phyloP scores from a whole-genome alignment of 176 grass and related monocot species.

The Zoysia pacifica region DNA sequence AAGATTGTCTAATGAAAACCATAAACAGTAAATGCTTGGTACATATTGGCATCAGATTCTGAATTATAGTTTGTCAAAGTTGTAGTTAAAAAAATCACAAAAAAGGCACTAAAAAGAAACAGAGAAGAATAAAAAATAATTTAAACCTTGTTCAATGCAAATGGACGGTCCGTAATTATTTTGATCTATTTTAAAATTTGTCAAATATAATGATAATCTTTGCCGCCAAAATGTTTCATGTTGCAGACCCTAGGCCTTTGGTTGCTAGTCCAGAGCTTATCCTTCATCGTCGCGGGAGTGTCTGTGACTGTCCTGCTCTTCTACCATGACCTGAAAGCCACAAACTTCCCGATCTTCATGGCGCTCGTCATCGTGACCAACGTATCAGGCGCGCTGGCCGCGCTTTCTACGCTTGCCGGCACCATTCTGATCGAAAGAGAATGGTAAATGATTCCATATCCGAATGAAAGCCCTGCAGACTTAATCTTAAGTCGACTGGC shows the following conservation, averaged over 20 bases:
- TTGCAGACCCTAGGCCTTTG: slow-evolving; percentile 66
- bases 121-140: too few relatives aligned
- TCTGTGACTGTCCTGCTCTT: slow-evolving; percentile 59
- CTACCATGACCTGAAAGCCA: slow-evolving; percentile 43
- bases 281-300: slow-evolving; percentile 65
- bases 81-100: neutral
- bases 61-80: neutral
- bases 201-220: neutral
- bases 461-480: neutral
- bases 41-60: too few relatives aligned
- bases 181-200: too few relatives aligned
- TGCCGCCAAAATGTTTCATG: neutral
- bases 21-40: neutral
- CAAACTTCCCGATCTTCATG: slow-evolving; percentile 50
- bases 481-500: neutral
- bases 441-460: slow-evolving; percentile 47
- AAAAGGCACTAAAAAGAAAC: too few relatives aligned
- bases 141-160: too few relatives aligned
- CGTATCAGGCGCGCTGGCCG: slow-evolving; percentile 70
- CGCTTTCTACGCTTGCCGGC: slow-evolving; percentile 80
- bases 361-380: slow-evolving; percentile 66
- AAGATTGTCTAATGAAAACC: neutral
- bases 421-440: slow-evolving; percentile 92
- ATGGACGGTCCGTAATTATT: too few relatives aligned
- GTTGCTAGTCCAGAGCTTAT: slow-evolving; percentile 71